Evolutionary conservation across 768 basidiomycete genomes (phyloP).

Genomic region (Exidia glandulosa): DNA sequence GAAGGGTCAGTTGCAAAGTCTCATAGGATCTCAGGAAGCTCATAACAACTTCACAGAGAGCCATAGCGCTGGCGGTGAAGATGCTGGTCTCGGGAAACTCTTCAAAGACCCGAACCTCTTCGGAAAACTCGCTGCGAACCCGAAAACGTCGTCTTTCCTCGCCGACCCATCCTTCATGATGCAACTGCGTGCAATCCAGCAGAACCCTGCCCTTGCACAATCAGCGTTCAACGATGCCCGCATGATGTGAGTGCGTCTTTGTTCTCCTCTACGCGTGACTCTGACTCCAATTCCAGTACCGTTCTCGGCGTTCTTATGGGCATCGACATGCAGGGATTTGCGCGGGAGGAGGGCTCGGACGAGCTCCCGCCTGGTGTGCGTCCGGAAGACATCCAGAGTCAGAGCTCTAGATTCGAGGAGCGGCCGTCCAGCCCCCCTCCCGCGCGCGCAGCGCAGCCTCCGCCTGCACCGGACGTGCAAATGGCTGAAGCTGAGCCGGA

Average conservation of each 20-base stretch:
- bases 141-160: conserved; percentile 74
- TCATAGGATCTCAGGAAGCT: not conserved
- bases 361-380: conserved; percentile 57
- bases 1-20: conserved; percentile 50
- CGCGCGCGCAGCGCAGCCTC: conserved; percentile 19
- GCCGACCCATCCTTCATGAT: conserved; percentile 68
- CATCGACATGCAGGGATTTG: conserved; percentile 80
- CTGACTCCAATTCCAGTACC: conserved; percentile 23
- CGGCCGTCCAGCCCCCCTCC: conserved; percentile 23
- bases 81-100: conserved; percentile 55
- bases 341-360: conserved; percentile 73
- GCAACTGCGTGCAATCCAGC: conserved; percentile 35
- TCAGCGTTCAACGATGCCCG: conserved; percentile 65
- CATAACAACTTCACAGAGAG: conserved; percentile 14
- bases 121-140: conserved; percentile 76
- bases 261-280: not conserved
- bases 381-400: conserved; percentile 13
- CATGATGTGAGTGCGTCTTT: conserved; percentile 44
- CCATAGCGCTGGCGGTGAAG: conserved; percentile 33
- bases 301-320: conserved; percentile 90
- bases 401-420: not conserved
- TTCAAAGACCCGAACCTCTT: conserved; percentile 79
- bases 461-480: conserved; percentile 40
- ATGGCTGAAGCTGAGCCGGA: conserved; percentile 44
- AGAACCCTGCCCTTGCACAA: conserved; percentile 55